Evolutionary conservation across 225 moss, liverwort and hornwort genomes (phyloP).

Genomic region (Polytrichum formosum): DNA sequence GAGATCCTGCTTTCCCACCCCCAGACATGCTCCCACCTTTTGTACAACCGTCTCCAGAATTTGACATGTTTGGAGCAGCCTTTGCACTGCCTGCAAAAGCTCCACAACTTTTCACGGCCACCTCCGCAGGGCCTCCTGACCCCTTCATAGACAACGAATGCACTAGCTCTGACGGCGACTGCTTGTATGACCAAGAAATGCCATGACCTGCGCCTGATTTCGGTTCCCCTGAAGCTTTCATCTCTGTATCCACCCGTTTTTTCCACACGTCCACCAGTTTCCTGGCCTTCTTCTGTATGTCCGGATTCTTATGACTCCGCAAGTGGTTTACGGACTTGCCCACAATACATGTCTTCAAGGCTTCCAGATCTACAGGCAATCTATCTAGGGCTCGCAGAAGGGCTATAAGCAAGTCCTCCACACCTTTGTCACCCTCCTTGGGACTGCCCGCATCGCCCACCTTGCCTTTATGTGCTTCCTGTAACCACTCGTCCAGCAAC

Average conservation of each 20-base stretch:
- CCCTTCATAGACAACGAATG: conserved; percentile 65
- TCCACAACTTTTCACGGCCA: conserved; percentile 74
- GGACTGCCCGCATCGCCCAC: conserved; percentile 96
- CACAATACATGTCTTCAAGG: conserved; percentile 84
- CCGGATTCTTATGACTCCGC: conserved; percentile 84
- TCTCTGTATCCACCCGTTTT: conserved; percentile 91
- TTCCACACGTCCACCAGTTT: conserved; percentile 98
- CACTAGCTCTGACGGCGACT: conserved; percentile 71
- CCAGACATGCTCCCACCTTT: conserved; percentile 37
- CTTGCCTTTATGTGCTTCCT: conserved; percentile 97
- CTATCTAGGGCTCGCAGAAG: conserved; percentile 88
- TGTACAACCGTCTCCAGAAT: conserved; percentile 40
- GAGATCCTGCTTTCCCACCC: conserved; percentile 44
- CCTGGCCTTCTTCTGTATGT: conserved; percentile 90
- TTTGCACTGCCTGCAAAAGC: conserved; percentile 69
- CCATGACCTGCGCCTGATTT: conserved; percentile 73
- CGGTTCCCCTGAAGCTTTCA: conserved; percentile 80
- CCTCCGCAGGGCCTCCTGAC: conserved; percentile 53
- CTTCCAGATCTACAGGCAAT: conserved; percentile 92
- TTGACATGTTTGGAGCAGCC: conserved; percentile 50
- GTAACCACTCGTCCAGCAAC: conserved; percentile 96
- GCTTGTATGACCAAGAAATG: conserved; percentile 73
- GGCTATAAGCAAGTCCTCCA: conserved; percentile 80
- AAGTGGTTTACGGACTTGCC: conserved; percentile 97
- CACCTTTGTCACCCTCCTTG: conserved; percentile 89